phyloP scores from a whole-genome alignment of 345 rosid species.

The Cochlearia excelsa region DNA sequence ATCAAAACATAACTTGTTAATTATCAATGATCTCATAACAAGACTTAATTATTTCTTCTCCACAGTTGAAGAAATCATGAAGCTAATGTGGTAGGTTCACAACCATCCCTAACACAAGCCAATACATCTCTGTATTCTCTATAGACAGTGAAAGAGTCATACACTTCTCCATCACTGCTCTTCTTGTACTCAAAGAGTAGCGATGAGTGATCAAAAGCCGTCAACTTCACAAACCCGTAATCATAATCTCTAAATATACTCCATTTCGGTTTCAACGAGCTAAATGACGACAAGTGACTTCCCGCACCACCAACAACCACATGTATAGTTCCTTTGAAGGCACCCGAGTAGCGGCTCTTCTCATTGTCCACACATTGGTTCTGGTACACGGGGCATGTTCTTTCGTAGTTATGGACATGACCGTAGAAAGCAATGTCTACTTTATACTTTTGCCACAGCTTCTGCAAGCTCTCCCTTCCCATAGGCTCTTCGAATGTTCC shows the following conservation, averaged over 20 bases:
- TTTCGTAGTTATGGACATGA: constrained; percentile 72
- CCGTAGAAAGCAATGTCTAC: constrained; percentile 76
- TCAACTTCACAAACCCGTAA: constrained; percentile 71
- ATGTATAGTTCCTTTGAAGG: constrained; percentile 63
- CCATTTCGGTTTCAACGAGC: constrained; percentile 48
- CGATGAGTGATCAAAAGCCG: constrained; percentile 63
- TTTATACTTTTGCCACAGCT: constrained; percentile 73
- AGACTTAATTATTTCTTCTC: background rate
- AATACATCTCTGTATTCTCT: constrained; percentile 77
- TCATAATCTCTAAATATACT: constrained; percentile 71
- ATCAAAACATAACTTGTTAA: background rate
- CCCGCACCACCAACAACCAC: constrained; percentile 84
- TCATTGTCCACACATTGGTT: constrained; percentile 51
- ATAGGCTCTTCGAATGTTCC: constrained; percentile 65
- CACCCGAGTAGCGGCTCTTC: constrained; percentile 53
- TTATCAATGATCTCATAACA: background rate
- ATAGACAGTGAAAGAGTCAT: constrained; percentile 70
- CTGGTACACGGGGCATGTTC: constrained; percentile 73
- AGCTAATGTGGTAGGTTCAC: constrained; percentile 59
- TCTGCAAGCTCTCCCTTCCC: constrained; percentile 69
- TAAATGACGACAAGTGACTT: constrained; percentile 56
- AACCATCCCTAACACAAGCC: constrained; percentile 68
- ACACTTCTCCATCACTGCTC: constrained; percentile 63
- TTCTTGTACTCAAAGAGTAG: constrained; percentile 78
- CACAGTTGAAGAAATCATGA: constrained; percentile 31